These are phyloP conservation scores for Naegleria fowleri DNA, from an alignment of 208 protist genomes.

Conservation along the genomic window DNA sequence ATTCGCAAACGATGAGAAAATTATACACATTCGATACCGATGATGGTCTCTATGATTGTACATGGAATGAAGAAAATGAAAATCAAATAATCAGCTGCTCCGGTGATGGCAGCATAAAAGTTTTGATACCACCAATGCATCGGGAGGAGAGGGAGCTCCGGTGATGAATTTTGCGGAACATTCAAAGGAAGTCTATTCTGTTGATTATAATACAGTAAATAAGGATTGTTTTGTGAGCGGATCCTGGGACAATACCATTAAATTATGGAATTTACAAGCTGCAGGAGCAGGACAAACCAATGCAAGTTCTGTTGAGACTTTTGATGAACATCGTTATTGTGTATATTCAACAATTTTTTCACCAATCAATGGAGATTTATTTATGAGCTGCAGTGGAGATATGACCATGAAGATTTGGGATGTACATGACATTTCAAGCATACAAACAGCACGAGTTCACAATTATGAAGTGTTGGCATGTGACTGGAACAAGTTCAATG, in stretches of 20 bases:
- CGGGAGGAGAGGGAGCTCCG: background rate
- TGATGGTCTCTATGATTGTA: constrained; percentile 42
- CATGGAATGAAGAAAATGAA: constrained; percentile 41
- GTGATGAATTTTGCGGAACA: constrained; percentile 25
- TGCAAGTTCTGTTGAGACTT: constrained; percentile 2
- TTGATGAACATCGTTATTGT: constrained; percentile 33
- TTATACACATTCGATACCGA: constrained; percentile 22
- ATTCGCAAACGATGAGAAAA: background rate
- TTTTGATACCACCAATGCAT: constrained; percentile 32
- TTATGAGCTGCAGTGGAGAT: constrained; percentile 43
- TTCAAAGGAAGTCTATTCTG: constrained; percentile 32
- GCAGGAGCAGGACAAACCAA: background rate
- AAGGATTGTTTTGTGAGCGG: constrained; percentile 38
- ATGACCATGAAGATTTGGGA: constrained; percentile 39
- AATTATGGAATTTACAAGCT: constrained; percentile 16
- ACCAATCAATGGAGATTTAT: constrained; percentile 27
- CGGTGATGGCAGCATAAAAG: constrained; percentile 36
- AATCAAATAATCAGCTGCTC: constrained; percentile 25
- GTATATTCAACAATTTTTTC: constrained; percentile 36
- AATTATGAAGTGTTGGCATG: constrained; percentile 43
- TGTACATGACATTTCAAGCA: background rate
- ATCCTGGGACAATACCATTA: constrained; percentile 41
- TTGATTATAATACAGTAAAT: constrained; percentile 36
- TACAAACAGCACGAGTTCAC: constrained; percentile 29
- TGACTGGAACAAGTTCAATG: constrained; percentile 53